These are phyloP conservation scores for Aspergillus pseudotamarii DNA, from an alignment of 2,329 filamentous ascomycete genomes.

Conservation along the genomic window DNA sequence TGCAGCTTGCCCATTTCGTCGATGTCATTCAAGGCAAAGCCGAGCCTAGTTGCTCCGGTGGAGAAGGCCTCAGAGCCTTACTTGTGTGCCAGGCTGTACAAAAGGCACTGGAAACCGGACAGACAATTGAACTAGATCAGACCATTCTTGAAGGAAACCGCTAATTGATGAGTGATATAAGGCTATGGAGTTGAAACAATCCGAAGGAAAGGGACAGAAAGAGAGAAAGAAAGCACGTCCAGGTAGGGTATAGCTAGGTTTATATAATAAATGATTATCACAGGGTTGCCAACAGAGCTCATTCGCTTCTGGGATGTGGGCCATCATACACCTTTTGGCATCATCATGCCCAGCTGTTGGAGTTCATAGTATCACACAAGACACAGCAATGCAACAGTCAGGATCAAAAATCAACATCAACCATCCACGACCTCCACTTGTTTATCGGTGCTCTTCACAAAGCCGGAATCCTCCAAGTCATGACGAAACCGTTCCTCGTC, in stretches of 20 bases:
- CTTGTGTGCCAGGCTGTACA: conserved; percentile 57
- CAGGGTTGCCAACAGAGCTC: not conserved
- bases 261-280: not conserved
- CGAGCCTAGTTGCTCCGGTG: conserved; percentile 50
- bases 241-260: not conserved
- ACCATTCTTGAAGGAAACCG: not conserved
- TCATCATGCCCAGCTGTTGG: not conserved
- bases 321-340: not conserved
- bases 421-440: conserved; percentile 16
- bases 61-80: conserved; percentile 56
- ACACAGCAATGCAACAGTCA: not conserved
- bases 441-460: conserved; percentile 13
- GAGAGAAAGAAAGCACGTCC: not conserved
- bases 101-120: conserved; percentile 44
- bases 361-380: not conserved
- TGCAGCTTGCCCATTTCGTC: conserved; percentile 57
- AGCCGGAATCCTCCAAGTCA: conserved; percentile 22
- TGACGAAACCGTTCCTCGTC: conserved; percentile 40
- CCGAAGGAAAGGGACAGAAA: not conserved
- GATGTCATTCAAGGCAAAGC: conserved; percentile 50
- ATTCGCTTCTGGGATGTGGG: not conserved
- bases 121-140: conserved; percentile 36
- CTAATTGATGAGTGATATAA: not conserved
- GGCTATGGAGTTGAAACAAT: not conserved
- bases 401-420: not conserved